Conservation (phyloP, 805 yeast genomes). For the Candida morakotiae region DNA sequence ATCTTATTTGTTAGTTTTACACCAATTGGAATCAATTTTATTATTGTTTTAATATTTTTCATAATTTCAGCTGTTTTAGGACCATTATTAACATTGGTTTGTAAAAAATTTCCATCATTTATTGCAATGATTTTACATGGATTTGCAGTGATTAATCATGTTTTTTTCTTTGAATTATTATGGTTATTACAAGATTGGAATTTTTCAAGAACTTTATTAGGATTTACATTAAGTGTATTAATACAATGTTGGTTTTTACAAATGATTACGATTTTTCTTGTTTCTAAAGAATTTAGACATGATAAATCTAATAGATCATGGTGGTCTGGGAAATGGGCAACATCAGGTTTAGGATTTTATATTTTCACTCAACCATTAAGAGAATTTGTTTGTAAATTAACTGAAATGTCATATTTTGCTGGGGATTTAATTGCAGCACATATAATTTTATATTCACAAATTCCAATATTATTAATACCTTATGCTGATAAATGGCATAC, state of each 20-base stretch:
- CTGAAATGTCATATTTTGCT: constrained; percentile 66
- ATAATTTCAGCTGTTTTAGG: constrained; percentile 45
- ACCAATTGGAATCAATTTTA: constrained; percentile 45
- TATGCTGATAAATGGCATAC: constrained; percentile 66
- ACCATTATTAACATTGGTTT: constrained; percentile 44
- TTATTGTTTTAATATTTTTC: constrained; percentile 36
- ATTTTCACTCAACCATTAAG: constrained; percentile 59
- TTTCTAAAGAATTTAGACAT: constrained; percentile 61
- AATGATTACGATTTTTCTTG: constrained; percentile 41
- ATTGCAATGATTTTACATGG: constrained; percentile 57
- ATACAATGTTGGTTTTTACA: constrained; percentile 59
- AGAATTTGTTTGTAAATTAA: constrained; percentile 58
- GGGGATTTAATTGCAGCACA: constrained; percentile 63
- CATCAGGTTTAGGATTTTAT: constrained; percentile 58
- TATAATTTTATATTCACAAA: constrained; percentile 49
- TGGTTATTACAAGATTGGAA: constrained; percentile 69
- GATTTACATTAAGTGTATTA: constrained; percentile 52
- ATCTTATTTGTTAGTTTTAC: constrained; percentile 40
- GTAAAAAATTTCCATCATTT: constrained; percentile 43
- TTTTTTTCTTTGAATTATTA: constrained; percentile 56
- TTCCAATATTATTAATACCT: constrained; percentile 61
- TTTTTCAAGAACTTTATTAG: constrained; percentile 54
- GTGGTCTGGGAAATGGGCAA: constrained; percentile 69
- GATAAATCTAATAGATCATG: constrained; percentile 57
- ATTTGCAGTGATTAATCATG: constrained; percentile 48